phyloP scores from a whole-genome alignment of 78 protist species.

The Dictyostelium brefeldianum region DNA sequence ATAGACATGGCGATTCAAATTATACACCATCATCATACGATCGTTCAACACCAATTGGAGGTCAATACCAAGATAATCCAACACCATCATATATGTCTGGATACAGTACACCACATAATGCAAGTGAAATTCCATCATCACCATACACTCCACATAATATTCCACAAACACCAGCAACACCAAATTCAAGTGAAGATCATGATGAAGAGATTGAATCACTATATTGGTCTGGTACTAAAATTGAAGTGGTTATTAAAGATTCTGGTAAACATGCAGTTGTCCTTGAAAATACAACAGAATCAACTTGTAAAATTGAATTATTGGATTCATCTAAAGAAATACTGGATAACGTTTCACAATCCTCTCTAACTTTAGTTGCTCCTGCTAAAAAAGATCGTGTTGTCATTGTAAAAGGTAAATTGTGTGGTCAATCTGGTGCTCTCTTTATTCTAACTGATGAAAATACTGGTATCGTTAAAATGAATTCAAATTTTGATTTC shows the following conservation, averaged over 20 bases:
- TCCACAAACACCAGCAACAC: constrained; percentile 78
- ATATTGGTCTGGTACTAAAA: constrained; percentile 43
- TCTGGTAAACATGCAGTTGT: constrained; percentile 36
- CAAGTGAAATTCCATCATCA: constrained; percentile 30
- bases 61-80: constrained; percentile 24
- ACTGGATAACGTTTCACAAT: constrained; percentile 33
- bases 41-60: constrained; percentile 24
- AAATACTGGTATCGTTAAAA: constrained; percentile 56
- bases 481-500: constrained; percentile 63
- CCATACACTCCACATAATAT: constrained; percentile 71
- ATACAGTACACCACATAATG: constrained; percentile 30
- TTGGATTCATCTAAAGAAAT: not conserved
- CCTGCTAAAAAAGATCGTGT: constrained; percentile 71
- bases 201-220: constrained; percentile 50
- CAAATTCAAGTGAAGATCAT: constrained; percentile 37
- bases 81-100: constrained; percentile 27
- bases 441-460: constrained; percentile 36
- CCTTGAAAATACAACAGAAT: not conserved
- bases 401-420: constrained; percentile 41
- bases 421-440: constrained; percentile 19
- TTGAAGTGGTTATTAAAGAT: constrained; percentile 40
- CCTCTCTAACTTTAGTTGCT: constrained; percentile 1
- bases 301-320: constrained; percentile 35
- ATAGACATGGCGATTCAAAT: not conserved
- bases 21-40: constrained; percentile 57